phyloP scores from a whole-genome alignment of 1,284 basidiomycete species.

The Austroboletus novae-zelandiae region DNA sequence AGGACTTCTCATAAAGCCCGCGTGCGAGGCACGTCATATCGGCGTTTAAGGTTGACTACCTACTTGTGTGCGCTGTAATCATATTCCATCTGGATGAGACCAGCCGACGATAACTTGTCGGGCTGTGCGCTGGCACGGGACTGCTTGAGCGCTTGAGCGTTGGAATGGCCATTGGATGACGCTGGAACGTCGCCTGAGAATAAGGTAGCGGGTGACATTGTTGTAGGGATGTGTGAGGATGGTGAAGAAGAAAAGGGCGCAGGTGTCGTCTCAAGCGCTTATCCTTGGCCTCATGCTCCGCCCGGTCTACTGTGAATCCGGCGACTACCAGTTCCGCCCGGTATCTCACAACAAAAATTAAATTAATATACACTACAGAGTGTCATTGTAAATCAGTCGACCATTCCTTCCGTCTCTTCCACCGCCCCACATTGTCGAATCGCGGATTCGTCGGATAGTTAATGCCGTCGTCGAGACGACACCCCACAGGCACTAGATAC shows the following conservation, averaged over 20 bases:
- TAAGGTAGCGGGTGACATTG: slow-evolving; percentile 25
- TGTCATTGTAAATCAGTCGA: slow-evolving; percentile 55
- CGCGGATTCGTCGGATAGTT: slow-evolving; percentile 69
- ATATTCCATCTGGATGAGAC: slow-evolving; percentile 82
- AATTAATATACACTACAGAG: neutral
- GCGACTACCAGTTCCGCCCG: too few relatives aligned
- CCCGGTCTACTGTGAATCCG: too few relatives aligned
- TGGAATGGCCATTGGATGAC: slow-evolving; percentile 11
- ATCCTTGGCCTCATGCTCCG: neutral
- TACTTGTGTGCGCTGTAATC: slow-evolving; percentile 87
- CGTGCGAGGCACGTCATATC: neutral
- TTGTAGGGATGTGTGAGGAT: neutral
- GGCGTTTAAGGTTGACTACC: slow-evolving; percentile 34
- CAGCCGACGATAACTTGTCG: slow-evolving; percentile 48
- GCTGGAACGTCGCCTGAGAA: neutral
- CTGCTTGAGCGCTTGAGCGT: slow-evolving; percentile 16
- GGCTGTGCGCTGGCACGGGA: neutral
- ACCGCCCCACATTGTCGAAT: slow-evolving; percentile 67
- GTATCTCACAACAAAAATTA: too few relatives aligned
- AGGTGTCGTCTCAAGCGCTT: too few relatives aligned
- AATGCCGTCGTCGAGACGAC: slow-evolving; percentile 57
- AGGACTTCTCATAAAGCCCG: neutral
- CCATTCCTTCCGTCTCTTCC: slow-evolving; percentile 69
- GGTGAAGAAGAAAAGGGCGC: neutral
- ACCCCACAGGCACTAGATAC: slow-evolving; percentile 64